phyloP scores from a whole-genome alignment of 257 asterid species.

The Verbascum thapsus region DNA sequence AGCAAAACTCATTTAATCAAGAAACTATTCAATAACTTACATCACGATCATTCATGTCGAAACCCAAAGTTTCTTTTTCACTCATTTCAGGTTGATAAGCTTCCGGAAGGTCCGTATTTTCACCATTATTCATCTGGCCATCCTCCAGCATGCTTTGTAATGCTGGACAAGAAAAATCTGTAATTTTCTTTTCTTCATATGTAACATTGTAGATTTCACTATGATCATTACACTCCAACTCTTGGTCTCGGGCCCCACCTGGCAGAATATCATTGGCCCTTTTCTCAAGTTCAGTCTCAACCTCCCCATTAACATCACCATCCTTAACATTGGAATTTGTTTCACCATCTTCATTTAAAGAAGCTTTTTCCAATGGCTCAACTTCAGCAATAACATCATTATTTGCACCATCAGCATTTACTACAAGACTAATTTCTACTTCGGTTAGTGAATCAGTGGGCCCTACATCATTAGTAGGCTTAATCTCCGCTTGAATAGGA shows the following conservation, averaged over 20 bases:
- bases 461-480: slow-evolving; percentile 31
- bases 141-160: slow-evolving; percentile 39
- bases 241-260: slow-evolving; percentile 38
- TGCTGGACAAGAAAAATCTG: slow-evolving; percentile 36
- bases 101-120: slow-evolving; percentile 38
- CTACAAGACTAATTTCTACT: slow-evolving; percentile 26
- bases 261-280: slow-evolving; percentile 35
- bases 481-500: slow-evolving; percentile 29
- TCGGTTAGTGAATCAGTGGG: slow-evolving; percentile 35
- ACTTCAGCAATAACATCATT: slow-evolving; percentile 25
- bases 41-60: slow-evolving; percentile 45
- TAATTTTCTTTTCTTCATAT: slow-evolving; percentile 37
- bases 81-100: slow-evolving; percentile 39
- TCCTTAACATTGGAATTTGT: slow-evolving; percentile 33
- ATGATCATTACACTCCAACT: slow-evolving; percentile 33
- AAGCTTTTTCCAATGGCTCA: slow-evolving; percentile 28
- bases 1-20: slow-evolving; percentile 17
- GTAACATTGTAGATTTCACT: slow-evolving; percentile 34
- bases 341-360: slow-evolving; percentile 35
- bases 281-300: slow-evolving; percentile 39
- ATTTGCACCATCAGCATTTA: slow-evolving; percentile 36
- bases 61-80: slow-evolving; percentile 47
- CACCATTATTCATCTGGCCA: slow-evolving; percentile 40
- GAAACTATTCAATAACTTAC: slow-evolving; percentile 45
- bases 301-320: slow-evolving; percentile 34